Evolutionary conservation across 352 stramenopile species (phyloP).

Genomic region (Nothophytophthora sp.): DNA sequence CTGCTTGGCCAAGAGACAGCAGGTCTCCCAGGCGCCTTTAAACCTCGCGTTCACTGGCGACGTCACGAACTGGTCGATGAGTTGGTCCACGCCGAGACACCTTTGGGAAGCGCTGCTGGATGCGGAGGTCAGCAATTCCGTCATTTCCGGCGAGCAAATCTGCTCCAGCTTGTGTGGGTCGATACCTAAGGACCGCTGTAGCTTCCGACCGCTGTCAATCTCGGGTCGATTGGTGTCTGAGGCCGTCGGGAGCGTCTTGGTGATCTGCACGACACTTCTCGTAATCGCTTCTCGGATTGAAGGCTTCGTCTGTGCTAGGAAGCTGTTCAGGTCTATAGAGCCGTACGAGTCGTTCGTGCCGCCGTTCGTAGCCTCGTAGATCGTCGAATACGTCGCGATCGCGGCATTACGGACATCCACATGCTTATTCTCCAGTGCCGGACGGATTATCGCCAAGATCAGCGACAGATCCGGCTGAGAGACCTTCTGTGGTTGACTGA

Average conservation of each 20-base stretch:
- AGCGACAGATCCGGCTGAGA: constrained; percentile 30
- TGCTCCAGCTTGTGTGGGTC: constrained; percentile 61
- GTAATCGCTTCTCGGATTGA: constrained; percentile 77
- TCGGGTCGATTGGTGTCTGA: constrained; percentile 27
- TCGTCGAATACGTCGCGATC: constrained; percentile 61
- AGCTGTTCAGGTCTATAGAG: constrained; percentile 59
- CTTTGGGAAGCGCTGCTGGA: constrained; percentile 37
- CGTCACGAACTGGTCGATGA: constrained; percentile 44
- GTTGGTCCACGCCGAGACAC: constrained; percentile 56
- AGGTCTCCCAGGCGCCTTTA: constrained; percentile 74
- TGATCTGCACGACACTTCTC: constrained; percentile 68
- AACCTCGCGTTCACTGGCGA: constrained; percentile 35
- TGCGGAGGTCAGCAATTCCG: constrained; percentile 40
- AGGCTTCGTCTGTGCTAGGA: constrained; percentile 62
- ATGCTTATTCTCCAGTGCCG: constrained; percentile 81
- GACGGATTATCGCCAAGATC: constrained; percentile 49
- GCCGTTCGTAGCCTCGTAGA: constrained; percentile 75
- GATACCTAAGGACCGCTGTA: constrained; percentile 50
- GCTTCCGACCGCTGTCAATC: constrained; percentile 48
- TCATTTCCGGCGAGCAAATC: constrained; percentile 57
- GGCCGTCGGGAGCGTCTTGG: constrained; percentile 31
- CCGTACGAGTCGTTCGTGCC: constrained; percentile 30
- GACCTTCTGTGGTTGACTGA: not conserved
- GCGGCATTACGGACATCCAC: constrained; percentile 78
- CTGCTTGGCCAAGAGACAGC: constrained; percentile 68